Evolutionary conservation across 805 yeast genomes (phyloP).

Genomic region (Ogataea philodendri): DNA sequence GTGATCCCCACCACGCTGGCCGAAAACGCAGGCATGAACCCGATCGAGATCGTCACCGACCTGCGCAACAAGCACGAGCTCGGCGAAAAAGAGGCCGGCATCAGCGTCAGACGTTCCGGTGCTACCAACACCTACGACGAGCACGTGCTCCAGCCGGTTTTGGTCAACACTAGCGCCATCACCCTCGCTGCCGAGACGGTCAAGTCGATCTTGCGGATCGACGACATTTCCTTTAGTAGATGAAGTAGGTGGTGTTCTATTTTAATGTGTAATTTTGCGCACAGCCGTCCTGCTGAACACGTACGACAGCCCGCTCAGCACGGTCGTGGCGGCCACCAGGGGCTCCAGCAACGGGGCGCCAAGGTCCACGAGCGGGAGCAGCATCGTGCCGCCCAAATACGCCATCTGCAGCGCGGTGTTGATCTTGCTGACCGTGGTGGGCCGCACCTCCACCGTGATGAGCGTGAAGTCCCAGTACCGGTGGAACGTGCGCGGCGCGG

Average conservation of each 20-base stretch:
- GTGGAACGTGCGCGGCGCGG: constrained; percentile 67
- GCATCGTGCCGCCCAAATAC: constrained; percentile 66
- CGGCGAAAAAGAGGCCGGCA: constrained; percentile 94
- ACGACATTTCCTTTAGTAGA: constrained; percentile 92
- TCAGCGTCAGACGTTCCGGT: constrained; percentile 90
- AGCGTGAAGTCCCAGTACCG: constrained; percentile 77
- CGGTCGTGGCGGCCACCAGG: constrained; percentile 66
- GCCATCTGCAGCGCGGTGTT: constrained; percentile 94
- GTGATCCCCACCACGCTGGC: constrained; percentile 93
- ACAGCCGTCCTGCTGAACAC: constrained; percentile 69
- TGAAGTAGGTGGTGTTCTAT: constrained; percentile 27
- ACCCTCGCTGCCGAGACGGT: constrained; percentile 95
- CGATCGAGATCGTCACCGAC: constrained; percentile 89
- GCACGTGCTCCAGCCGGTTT: constrained; percentile 93
- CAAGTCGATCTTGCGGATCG: constrained; percentile 92
- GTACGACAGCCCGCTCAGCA: constrained; percentile 76
- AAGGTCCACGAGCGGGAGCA: constrained; percentile 45
- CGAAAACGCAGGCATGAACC: constrained; percentile 91
- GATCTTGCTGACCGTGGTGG: constrained; percentile 79
- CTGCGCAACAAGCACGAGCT: constrained; percentile 85
- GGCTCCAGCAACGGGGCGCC: constrained; percentile 41
- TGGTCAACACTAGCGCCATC: constrained; percentile 92
- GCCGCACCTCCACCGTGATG: constrained; percentile 84
- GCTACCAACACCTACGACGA: constrained; percentile 89
- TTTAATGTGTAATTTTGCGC: constrained; percentile 2